Conservation (phyloP, 2,329 filamentous ascomycete species). For the Ampelomyces quisqualis region DNA sequence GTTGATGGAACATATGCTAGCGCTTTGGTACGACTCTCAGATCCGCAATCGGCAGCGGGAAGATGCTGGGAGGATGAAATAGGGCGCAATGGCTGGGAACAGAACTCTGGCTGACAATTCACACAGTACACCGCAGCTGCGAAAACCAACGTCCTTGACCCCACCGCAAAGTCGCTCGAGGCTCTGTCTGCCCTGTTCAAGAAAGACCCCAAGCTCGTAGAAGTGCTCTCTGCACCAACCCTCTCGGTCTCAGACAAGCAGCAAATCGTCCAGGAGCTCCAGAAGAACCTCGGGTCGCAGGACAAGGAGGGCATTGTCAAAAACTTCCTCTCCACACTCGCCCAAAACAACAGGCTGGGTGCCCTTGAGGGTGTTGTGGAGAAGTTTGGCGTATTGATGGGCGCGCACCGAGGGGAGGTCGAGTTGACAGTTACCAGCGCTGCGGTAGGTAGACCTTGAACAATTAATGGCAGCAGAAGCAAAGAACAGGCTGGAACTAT, state of each 20-base stretch:
- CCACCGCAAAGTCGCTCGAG: constrained; percentile 76
- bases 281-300: constrained; percentile 71
- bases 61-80: constrained; percentile 25
- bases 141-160: constrained; percentile 83
- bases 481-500: too few species aligned
- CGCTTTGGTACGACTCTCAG: constrained; percentile 75
- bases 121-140: constrained; percentile 88
- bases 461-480: neutral
- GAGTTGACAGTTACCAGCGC: constrained; percentile 91
- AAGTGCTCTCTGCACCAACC: constrained; percentile 77
- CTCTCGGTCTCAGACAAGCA: constrained; percentile 78
- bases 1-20: constrained; percentile 97
- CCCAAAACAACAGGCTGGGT: constrained; percentile 93
- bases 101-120: constrained; percentile 29
- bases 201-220: constrained; percentile 77
- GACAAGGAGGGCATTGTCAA: constrained; percentile 79
- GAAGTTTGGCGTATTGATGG: constrained; percentile 87
- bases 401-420: constrained; percentile 86
- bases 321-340: constrained; percentile 88
- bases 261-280: constrained; percentile 80
- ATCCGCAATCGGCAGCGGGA: constrained; percentile 18
- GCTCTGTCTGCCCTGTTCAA: constrained; percentile 70
- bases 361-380: constrained; percentile 77
- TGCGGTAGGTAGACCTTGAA: constrained; percentile 60
- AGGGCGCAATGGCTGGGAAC: constrained; percentile 17